Evolutionary conservation across 768 basidiomycete genomes (phyloP).

Genomic region (Xerocomellus dryophilus): DNA sequence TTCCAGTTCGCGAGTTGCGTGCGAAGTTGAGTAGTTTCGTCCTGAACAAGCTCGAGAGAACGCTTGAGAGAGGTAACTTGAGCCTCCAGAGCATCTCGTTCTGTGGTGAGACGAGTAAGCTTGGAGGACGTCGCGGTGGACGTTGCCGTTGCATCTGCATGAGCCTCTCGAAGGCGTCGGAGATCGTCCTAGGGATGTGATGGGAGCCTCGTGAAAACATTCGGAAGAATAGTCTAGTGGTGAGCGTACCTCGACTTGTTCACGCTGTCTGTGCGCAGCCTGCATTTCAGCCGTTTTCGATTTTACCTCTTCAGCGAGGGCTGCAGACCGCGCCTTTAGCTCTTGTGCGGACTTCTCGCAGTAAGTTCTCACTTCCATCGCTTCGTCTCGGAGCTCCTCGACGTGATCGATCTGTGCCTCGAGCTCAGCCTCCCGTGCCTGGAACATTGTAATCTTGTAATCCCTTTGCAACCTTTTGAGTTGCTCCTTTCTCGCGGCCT

Average conservation of each 20-base stretch:
- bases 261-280: constrained; percentile 41
- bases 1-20: constrained; percentile 71
- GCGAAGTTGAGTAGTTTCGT: constrained; percentile 51
- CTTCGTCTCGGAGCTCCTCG: constrained; percentile 44
- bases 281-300: constrained; percentile 40
- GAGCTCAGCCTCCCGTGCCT: constrained; percentile 57
- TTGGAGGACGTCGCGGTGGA: constrained; percentile 46
- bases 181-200: constrained; percentile 35
- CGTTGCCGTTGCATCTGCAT: constrained; percentile 47
- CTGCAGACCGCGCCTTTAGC: constrained; percentile 30
- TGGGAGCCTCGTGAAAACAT: neutral
- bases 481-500: constrained; percentile 53
- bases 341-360: constrained; percentile 30
- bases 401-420: constrained; percentile 51
- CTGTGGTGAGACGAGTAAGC: constrained; percentile 55
- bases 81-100: constrained; percentile 55
- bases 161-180: constrained; percentile 44
- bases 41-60: constrained; percentile 55
- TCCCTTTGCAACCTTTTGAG: constrained; percentile 61
- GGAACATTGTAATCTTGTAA: constrained; percentile 64
- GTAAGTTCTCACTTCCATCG: constrained; percentile 13
- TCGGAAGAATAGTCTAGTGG: neutral
- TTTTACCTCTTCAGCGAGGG: constrained; percentile 38
- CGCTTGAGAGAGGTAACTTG: constrained; percentile 54
- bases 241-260: constrained; percentile 43